Conservation (phyloP, 495 filamentous ascomycete genomes). For the Penicillium paxilli region DNA sequence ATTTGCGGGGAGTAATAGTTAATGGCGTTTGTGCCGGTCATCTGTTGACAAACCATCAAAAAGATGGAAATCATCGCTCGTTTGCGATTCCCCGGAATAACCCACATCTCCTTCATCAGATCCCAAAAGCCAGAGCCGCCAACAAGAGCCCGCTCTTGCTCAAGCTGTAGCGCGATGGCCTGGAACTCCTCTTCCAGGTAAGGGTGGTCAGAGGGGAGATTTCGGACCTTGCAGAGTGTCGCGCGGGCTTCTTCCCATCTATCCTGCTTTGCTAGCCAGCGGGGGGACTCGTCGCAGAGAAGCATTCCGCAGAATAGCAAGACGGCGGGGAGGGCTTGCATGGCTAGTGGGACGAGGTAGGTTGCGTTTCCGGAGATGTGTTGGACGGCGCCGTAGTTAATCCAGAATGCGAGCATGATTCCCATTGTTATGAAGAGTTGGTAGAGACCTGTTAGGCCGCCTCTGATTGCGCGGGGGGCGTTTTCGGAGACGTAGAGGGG, state of each 20-base stretch:
- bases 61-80: slow-evolving; percentile 54
- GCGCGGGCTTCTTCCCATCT: slow-evolving; percentile 65
- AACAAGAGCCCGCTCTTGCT: slow-evolving; percentile 64
- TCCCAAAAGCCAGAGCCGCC: slow-evolving; percentile 63
- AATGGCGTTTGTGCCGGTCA: slow-evolving; percentile 65
- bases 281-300: slow-evolving; percentile 66
- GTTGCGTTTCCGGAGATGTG: slow-evolving; percentile 51
- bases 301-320: slow-evolving; percentile 59
- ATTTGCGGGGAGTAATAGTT: slow-evolving; percentile 77
- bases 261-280: slow-evolving; percentile 69
- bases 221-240: slow-evolving; percentile 56
- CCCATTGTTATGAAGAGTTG: slow-evolving; percentile 66
- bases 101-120: slow-evolving; percentile 71
- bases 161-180: slow-evolving; percentile 65
- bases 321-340: slow-evolving; percentile 65
- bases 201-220: slow-evolving; percentile 53
- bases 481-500: slow-evolving; percentile 64
- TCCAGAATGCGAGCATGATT: slow-evolving; percentile 68
- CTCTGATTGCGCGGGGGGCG: slow-evolving; percentile 70
- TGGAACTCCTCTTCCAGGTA: slow-evolving; percentile 67
- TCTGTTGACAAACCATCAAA: slow-evolving; percentile 73
- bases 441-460: slow-evolving; percentile 68
- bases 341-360: slow-evolving; percentile 67
- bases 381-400: slow-evolving; percentile 60
- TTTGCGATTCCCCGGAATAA: slow-evolving; percentile 63